Conservation (phyloP, 1,284 basidiomycete genomes). For the Sporisorium sorghi region DNA sequence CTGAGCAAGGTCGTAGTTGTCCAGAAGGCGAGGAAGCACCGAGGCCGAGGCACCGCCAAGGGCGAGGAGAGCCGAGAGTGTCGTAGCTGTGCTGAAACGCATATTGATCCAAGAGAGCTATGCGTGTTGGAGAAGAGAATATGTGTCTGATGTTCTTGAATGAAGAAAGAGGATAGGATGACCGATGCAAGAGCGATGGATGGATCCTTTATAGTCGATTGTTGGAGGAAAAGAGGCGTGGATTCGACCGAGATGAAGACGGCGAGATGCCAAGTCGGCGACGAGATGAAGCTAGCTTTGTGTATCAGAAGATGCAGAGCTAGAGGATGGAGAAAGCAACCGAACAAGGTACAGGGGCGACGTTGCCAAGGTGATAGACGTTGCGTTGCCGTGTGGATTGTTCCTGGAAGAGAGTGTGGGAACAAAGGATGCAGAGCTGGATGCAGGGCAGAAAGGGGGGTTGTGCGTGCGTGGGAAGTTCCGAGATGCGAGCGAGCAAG, state of each 20-base stretch:
- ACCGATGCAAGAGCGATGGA: background rate
- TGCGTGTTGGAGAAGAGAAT: background rate
- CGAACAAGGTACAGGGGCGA: background rate
- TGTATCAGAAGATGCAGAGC: background rate
- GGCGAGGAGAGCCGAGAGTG: conserved; percentile 37
- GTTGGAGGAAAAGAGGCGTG: too few relatives aligned
- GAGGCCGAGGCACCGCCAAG: conserved; percentile 38
- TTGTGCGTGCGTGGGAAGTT: conserved; percentile 19
- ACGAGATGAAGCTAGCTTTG: background rate
- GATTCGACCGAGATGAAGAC: background rate
- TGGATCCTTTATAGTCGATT: conserved; percentile 14
- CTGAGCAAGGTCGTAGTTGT: conserved; percentile 39
- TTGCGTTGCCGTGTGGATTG: background rate
- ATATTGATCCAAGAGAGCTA: conserved; percentile 13
- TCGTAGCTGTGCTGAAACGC: conserved; percentile 35
- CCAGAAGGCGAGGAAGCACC: conserved; percentile 39
- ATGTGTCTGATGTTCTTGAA: background rate
- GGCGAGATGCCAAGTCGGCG: background rate
- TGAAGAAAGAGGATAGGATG: background rate
- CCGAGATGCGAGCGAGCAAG: conserved; percentile 8
- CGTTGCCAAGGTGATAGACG: background rate
- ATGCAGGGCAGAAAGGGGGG: background rate
- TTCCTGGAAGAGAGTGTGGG: background rate
- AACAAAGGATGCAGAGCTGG: conserved; percentile 5
- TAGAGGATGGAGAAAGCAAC: background rate